Base-by-base conservation (phyloP, 352 stramenopile species). In the Phytopythium chamaehyphon region DNA sequence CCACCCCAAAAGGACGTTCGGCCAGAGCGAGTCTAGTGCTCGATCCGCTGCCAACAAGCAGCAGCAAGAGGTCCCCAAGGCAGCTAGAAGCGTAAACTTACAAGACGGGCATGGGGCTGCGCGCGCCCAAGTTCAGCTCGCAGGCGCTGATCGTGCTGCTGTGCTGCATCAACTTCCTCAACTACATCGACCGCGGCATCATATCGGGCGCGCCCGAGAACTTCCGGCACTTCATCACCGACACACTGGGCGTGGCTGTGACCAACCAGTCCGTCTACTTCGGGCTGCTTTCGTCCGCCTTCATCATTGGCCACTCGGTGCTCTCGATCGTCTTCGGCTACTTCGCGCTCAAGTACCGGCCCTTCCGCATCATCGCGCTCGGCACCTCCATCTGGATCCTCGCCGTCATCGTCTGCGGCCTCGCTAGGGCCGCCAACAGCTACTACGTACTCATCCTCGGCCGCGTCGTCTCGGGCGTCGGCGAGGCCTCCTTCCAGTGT, bases 161-260 rank as follows among this genome's bases (percentile, higher is more conserved):
- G 19, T 93, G 80, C 51, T 63, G 74, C 28, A 93, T 94, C 59
- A 98, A 98, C 63, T 64, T 98, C 22, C 66, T 97, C 51, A 98
- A 97, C 64, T 98, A 97, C 71, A 66, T 97, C 44, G 93, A 98
- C 73, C 87, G 94, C 24, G 89, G 91, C 28, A 98, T 98, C 55
- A 98, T 98, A 50, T 85, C 95, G 0, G 95, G 95, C 8, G 87
- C 90, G 0, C 84, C 86, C 19, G 72, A 72, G 35, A 72, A 50
- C 49, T 93, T 97, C 59, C 77, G 82, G 10, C 69, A 66, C 39
- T 97, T 96, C 53, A 86, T 95, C 50, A 65, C 64, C 24, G 53
- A 54, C 26, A 78, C 79, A 11, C 52, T 70, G 11, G 62, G 77
- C 16, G 59, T 73, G 22, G 59, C 61, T 2, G 59, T 57, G 28